Base-by-base conservation (phyloP, 257 asterid genomes). In the Phtheirospermum japonicum region DNA sequence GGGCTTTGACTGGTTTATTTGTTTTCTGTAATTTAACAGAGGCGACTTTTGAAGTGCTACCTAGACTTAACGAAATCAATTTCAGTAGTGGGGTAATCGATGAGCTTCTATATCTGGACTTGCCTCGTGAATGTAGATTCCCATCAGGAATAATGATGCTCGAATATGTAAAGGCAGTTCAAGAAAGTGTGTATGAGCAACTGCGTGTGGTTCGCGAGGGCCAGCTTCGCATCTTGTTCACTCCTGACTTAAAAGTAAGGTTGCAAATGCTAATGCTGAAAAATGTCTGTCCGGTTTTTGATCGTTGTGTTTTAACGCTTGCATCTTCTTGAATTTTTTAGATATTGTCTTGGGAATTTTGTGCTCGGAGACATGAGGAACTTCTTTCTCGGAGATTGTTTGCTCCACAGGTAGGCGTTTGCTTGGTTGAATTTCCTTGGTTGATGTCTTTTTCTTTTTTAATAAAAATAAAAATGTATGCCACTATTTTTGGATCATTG, bases 131-230 rank as follows among this genome's bases (percentile, higher is more conserved):
- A 77, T 70, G 77, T 70, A 80, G 96, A 69, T 86, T 72, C 55
- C 78, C 94, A 57, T 85, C 99, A 12, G 99, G 99, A 71, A 66
- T 85, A 63, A 92, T 92, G 99, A 82, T 87, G 87, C 78, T 92
- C 37, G 99, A 92, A 73, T 92, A 85, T 66, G 89, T 69, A 17
- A 92, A 87, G 81, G 99, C 96, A 40, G 95, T 89, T 73, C 96
- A 85, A 80, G 97, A 92, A 75, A 92, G 88, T 65, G 82, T 92
- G 16, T 87, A 92, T 31, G 97, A 92, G 75, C 95, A 89, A 73
- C 86, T 92, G 28, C 97, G 96, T 30, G 99, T 92, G 63, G 89
- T 92, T 66, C 93, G 86, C 6, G 97, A 92, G 83, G 99, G 99
- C 39, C 96, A 78, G 70, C 99, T 92, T 48, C 97, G 97, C 18